Conservation (phyloP, 176 grass and related monocot genomes). For the Carex parvula region DNA sequence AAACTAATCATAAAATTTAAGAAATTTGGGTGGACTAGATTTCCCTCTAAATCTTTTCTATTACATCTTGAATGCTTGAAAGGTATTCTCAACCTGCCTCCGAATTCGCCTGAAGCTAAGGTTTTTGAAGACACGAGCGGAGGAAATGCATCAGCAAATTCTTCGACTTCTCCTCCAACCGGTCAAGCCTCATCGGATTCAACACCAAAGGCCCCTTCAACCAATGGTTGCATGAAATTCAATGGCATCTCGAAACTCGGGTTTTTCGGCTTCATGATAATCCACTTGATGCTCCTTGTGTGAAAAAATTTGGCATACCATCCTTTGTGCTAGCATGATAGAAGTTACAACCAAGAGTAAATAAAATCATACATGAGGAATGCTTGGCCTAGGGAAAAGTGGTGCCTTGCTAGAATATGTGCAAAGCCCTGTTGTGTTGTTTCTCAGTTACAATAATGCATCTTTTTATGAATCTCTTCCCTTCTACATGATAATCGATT, state of each 20-base stretch:
- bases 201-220: neutral
- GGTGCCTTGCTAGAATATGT: neutral
- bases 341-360: neutral
- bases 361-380: constrained; percentile 12
- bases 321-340: neutral
- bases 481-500: neutral
- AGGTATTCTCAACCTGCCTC: constrained; percentile 36
- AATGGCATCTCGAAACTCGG: neutral
- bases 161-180: constrained; percentile 4
- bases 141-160: neutral
- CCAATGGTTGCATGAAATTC: neutral
- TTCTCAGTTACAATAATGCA: neutral
- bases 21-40: neutral
- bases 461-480: neutral
- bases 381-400: neutral
- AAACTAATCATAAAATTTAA: neutral
- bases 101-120: constrained; percentile 24
- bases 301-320: neutral
- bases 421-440: neutral
- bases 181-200: constrained; percentile 12
- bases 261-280: neutral
- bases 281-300: neutral
- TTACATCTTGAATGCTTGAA: neutral
- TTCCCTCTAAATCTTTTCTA: neutral
- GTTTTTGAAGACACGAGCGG: constrained; percentile 17